A percentile compares a stretch with the other conserved stretches of the same genome.
Evolutionary conservation across 345 rosid genomes (phyloP).

Genomic region (Draba incana): DNA sequence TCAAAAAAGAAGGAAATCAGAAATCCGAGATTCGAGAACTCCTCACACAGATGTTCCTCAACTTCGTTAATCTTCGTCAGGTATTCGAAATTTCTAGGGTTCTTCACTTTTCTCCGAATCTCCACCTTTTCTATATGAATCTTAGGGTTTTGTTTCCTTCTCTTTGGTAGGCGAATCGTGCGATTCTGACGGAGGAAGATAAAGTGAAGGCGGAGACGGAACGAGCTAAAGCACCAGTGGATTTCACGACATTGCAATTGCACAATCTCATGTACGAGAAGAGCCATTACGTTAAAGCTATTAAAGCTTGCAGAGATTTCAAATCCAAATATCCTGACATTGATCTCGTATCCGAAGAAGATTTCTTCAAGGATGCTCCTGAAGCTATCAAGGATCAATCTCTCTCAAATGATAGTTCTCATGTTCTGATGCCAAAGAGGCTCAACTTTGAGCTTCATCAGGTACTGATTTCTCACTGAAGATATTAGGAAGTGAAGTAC

Average conservation of each 20-base stretch:
- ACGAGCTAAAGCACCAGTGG: constrained; percentile 82
- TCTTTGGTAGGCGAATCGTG: constrained; percentile 65
- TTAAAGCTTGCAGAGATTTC: constrained; percentile 89
- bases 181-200: constrained; percentile 81
- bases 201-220: constrained; percentile 84
- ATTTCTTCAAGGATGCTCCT: constrained; percentile 74
- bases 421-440: constrained; percentile 84
- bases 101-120: neutral
- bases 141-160: constrained; percentile 20
- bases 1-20: constrained; percentile 56
- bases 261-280: constrained; percentile 98
- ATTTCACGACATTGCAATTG: constrained; percentile 82
- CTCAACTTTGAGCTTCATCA: constrained; percentile 86
- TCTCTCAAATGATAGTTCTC: constrained; percentile 55
- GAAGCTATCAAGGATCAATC: constrained; percentile 62
- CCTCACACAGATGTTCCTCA: constrained; percentile 81
- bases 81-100: constrained; percentile 32
- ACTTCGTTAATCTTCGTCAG: constrained; percentile 88
- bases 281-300: constrained; percentile 88
- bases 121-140: neutral
- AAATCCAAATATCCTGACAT: constrained; percentile 90
- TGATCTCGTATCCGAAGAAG: constrained; percentile 81
- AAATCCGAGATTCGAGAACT: constrained; percentile 73
- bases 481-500: too few species aligned
- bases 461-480: constrained; percentile 46